Percentiles rank a stretch among this genome's conserved stretches.
These are phyloP conservation scores for Metschnikowia chrysomelidarum DNA, from an alignment of 805 yeast species.

Conservation along the genomic window DNA sequence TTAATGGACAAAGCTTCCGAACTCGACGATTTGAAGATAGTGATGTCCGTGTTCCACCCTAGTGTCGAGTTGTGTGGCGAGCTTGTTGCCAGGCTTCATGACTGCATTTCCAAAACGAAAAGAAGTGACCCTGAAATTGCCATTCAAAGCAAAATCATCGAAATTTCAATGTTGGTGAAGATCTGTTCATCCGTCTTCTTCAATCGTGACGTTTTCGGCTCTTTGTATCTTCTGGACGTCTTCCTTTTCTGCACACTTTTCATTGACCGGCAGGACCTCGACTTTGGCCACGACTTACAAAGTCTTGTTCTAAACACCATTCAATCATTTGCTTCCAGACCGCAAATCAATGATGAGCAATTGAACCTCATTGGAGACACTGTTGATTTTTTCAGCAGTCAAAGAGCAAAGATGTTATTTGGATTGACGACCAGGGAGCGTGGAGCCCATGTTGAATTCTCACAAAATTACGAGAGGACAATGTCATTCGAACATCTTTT, in stretches of 20 bases:
- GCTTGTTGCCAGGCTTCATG: slow-evolving; percentile 55
- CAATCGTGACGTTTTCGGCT: slow-evolving; percentile 61
- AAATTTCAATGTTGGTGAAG: slow-evolving; percentile 64
- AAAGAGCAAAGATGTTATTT: slow-evolving; percentile 64
- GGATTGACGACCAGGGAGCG: slow-evolving; percentile 59
- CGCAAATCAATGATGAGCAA: slow-evolving; percentile 41
- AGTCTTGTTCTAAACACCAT: slow-evolving; percentile 63
- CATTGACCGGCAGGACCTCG: slow-evolving; percentile 50
- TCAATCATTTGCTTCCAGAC: slow-evolving; percentile 64
- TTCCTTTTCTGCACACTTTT: slow-evolving; percentile 63
- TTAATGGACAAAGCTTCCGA: slow-evolving; percentile 79
- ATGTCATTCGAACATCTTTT: slow-evolving; percentile 58
- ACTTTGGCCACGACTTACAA: slow-evolving; percentile 60
- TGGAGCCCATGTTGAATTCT: slow-evolving; percentile 29
- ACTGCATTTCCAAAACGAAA: slow-evolving; percentile 51
- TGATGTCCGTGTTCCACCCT: slow-evolving; percentile 66
- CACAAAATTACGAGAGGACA: slow-evolving; percentile 39
- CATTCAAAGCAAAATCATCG: slow-evolving; percentile 57
- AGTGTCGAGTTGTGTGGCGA: slow-evolving; percentile 71
- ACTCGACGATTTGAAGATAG: slow-evolving; percentile 63
- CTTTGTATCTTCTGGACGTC: slow-evolving; percentile 68
- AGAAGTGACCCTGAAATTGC: slow-evolving; percentile 39
- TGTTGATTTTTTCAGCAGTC: slow-evolving; percentile 51
- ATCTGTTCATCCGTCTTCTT: slow-evolving; percentile 66
- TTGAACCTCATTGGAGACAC: slow-evolving; percentile 45